These are phyloP conservation scores for Parietichytrium sp. DNA, from an alignment of 108 stramenopile species.

Conservation along the genomic window DNA sequence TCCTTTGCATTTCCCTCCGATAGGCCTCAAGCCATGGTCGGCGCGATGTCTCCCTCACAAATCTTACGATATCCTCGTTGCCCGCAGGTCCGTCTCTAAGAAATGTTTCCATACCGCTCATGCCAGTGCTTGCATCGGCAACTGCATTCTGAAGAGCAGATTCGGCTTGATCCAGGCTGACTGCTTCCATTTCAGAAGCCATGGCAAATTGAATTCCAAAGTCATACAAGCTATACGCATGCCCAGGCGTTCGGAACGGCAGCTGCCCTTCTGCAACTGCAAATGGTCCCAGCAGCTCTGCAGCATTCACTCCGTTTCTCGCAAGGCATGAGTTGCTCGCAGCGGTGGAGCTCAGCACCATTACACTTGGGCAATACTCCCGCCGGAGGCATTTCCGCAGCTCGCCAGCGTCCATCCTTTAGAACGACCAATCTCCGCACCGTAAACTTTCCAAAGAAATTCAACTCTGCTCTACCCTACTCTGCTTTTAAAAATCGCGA, in stretches of 20 bases:
- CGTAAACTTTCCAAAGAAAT: too few species aligned
- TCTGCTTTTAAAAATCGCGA: too few species aligned
- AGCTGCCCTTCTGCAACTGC: background rate
- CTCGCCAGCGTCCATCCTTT: too few species aligned
- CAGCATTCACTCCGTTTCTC: background rate
- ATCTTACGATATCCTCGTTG: background rate
- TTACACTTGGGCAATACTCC: too few species aligned
- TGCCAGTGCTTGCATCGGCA: background rate
- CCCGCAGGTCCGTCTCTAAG: background rate
- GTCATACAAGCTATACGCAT: background rate
- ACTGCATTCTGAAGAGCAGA: background rate
- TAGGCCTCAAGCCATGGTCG: conserved; percentile 8
- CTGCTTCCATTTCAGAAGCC: conserved; percentile 7
- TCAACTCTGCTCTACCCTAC: too few species aligned
- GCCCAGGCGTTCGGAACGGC: background rate
- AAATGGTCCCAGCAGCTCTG: conserved; percentile 12
- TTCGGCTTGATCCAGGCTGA: background rate
- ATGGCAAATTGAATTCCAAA: background rate
- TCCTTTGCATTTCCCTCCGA: background rate
- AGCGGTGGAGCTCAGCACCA: too few species aligned
- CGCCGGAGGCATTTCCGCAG: too few species aligned
- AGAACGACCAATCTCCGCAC: too few species aligned
- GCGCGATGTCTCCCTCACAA: background rate
- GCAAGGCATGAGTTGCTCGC: too few species aligned
- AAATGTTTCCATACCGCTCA: background rate